phyloP scores from a whole-genome alignment of 192 early-diverging fungal species.

The Linnemannia schmuckeri region DNA sequence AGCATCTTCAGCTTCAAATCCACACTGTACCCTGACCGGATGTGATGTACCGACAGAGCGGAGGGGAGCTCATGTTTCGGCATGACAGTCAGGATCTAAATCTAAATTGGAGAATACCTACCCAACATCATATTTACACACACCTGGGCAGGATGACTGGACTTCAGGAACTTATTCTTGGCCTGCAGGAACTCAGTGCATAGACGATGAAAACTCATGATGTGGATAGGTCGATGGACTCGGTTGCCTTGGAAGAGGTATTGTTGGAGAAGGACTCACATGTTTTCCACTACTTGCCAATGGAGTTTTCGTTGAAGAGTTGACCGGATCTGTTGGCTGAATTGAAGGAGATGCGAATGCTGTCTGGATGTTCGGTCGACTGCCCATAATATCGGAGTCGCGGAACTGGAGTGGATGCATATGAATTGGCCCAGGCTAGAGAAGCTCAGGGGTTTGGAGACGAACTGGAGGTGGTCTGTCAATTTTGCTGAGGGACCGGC shows the following conservation, averaged over 20 bases:
- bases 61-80: background rate
- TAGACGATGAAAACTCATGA: background rate
- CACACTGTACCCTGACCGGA: background rate
- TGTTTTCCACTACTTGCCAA: background rate
- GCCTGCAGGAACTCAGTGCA: background rate
- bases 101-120: background rate
- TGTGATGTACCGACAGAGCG: background rate
- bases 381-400: background rate
- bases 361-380: background rate
- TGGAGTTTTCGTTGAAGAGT: background rate
- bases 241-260: background rate
- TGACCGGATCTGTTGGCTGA: background rate
- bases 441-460: background rate
- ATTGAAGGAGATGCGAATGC: background rate
- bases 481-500: background rate
- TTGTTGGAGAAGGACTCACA: background rate
- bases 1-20: background rate
- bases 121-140: background rate
- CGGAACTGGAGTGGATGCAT: slow-evolving; percentile 1
- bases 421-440: background rate
- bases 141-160: background rate
- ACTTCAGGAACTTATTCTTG: background rate
- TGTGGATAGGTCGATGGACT: background rate
- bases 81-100: background rate
- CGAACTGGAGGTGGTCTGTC: background rate